phyloP scores from a whole-genome alignment of 129 eudicot species.

The sunflower (Helianthus annuus) region DNA sequence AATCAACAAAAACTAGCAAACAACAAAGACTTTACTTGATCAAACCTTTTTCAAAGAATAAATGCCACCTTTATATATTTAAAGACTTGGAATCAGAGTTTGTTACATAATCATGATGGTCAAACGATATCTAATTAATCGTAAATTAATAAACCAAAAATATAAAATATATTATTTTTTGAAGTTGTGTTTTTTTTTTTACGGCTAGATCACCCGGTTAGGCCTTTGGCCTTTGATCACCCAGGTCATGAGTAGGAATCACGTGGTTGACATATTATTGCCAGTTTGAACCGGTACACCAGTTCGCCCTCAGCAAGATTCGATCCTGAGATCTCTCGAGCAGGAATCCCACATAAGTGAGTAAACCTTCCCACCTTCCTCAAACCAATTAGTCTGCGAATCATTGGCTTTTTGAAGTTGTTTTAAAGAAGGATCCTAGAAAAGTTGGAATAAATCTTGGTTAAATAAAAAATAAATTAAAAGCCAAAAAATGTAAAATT shows the following conservation, averaged over 20 bases:
- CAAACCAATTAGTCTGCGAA: no score
- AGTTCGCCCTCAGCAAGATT: no score
- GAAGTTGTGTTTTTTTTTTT: no score
- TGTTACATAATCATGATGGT: background rate
- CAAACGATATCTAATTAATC: background rate
- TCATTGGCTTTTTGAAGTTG: no score
- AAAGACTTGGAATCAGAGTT: background rate
- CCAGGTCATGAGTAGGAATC: no score
- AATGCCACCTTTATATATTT: constrained; percentile 17
- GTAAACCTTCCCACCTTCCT: no score
- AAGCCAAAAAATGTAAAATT: background rate
- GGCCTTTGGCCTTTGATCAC: no score
- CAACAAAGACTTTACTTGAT: constrained; percentile 11
- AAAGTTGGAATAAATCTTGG: background rate
- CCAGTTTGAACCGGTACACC: no score
- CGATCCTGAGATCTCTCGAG: no score
- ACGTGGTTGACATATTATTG: no score
- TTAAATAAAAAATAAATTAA: background rate
- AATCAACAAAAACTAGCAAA: constrained; percentile 22
- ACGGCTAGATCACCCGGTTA: no score
- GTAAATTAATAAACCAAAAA: background rate
- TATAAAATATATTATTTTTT: background rate
- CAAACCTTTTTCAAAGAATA: constrained; percentile 9
- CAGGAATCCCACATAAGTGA: no score
- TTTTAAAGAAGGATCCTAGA: background rate